phyloP scores from a whole-genome alignment of 768 basidiomycete genomes.

The Cystofilobasidium capitatum region DNA sequence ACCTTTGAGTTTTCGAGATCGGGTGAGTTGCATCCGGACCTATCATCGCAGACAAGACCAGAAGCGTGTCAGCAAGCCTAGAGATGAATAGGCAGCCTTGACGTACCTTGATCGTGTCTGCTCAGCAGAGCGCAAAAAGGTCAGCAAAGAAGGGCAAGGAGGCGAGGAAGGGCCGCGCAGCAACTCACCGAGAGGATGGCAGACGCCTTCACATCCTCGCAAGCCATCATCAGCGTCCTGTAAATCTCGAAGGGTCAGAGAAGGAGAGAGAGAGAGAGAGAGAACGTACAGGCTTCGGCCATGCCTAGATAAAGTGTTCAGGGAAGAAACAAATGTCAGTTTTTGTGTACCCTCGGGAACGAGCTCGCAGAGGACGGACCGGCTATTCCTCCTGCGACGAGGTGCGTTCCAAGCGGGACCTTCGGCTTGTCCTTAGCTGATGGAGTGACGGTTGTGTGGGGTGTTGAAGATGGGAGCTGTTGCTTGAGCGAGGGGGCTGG shows the following conservation, averaged over 20 bases:
- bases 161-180: neutral
- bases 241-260: neutral
- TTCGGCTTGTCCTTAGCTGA: slow-evolving; percentile 28
- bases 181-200: slow-evolving; percentile 24
- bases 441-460: neutral
- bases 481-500: neutral
- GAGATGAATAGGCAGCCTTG: too few relatives aligned
- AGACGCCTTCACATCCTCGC: slow-evolving; percentile 6
- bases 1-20: slow-evolving; percentile 64
- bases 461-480: neutral
- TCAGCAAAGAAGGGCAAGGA: neutral
- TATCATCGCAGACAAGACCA: neutral
- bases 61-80: too few relatives aligned
- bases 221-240: neutral
- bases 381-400: slow-evolving; percentile 88
- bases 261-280: neutral
- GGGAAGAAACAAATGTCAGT: neutral
- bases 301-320: slow-evolving; percentile 5
- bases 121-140: neutral
- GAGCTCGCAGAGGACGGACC: slow-evolving; percentile 29
- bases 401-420: slow-evolving; percentile 50
- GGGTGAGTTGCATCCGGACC: slow-evolving; percentile 97
- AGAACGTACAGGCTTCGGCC: slow-evolving; percentile 22
- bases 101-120: slow-evolving; percentile 75
- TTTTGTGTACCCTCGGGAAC: neutral